Evolutionary conservation across 148 eudicot species (phyloP).

Genomic region (Cornus controversa): DNA sequence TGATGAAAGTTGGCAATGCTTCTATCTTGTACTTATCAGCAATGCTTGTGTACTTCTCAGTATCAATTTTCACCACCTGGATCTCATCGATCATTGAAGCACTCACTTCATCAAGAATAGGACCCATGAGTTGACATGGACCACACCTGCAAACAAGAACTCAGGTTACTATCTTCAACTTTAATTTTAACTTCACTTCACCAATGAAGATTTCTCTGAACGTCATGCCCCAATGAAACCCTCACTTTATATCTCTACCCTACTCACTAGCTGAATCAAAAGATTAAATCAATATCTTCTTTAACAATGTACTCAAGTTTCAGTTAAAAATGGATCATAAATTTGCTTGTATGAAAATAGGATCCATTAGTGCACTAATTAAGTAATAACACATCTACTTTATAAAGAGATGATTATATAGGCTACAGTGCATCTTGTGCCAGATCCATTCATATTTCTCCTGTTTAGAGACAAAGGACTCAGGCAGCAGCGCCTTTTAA

Average conservation of each 20-base stretch:
- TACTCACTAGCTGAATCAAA: too few species aligned
- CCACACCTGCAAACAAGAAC: slow-evolving; percentile 70
- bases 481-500: too few species aligned
- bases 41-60: slow-evolving; percentile 69
- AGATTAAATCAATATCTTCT: background rate
- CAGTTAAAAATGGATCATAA: background rate
- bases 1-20: slow-evolving; percentile 88
- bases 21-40: slow-evolving; percentile 72
- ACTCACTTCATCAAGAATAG: slow-evolving; percentile 71
- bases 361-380: too few species aligned
- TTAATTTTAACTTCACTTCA: background rate
- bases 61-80: slow-evolving; percentile 86
- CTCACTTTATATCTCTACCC: background rate
- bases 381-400: too few species aligned
- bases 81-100: slow-evolving; percentile 57
- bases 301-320: background rate
- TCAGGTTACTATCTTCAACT: background rate
- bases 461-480: too few species aligned
- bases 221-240: background rate
- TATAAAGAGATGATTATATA: too few species aligned
- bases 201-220: background rate
- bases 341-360: too few species aligned
- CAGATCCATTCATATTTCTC: too few species aligned
- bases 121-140: slow-evolving; percentile 94
- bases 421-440: too few species aligned